phyloP scores from a whole-genome alignment of 2,329 filamentous ascomycete species.

The Aspergillus ustus region DNA sequence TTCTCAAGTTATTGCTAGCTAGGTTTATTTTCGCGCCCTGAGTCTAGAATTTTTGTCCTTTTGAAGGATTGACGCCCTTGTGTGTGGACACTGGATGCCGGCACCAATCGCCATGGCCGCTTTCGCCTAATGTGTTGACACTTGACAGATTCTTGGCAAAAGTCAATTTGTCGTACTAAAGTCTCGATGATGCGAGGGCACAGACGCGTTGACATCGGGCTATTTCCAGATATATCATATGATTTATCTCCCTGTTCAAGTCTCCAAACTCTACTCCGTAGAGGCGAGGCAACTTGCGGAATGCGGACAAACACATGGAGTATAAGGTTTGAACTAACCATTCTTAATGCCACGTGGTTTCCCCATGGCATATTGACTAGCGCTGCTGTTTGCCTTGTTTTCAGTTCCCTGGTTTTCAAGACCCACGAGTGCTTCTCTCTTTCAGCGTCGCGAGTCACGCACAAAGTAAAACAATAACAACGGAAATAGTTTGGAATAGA shows the following conservation, averaged over 20 bases:
- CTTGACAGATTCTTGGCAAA: background rate
- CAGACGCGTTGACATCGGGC: background rate
- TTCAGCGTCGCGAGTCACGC: background rate
- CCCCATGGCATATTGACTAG: background rate
- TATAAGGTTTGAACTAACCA: constrained; percentile 16
- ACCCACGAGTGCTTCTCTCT: background rate
- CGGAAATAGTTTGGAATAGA: background rate
- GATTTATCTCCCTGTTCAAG: background rate
- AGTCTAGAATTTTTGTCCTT: background rate
- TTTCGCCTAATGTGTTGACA: background rate
- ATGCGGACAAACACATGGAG: constrained; percentile 9
- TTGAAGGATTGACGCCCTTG: background rate
- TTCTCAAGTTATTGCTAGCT: background rate
- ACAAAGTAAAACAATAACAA: background rate
- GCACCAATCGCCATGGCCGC: background rate
- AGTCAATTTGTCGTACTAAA: background rate
- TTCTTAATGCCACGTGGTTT: constrained; percentile 18
- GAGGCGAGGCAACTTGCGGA: background rate
- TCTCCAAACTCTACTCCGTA: background rate
- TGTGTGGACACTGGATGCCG: background rate
- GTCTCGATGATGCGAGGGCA: background rate
- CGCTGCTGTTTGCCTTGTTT: background rate
- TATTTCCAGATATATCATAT: background rate
- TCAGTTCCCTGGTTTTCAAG: background rate
- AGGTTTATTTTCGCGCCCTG: background rate